Base-by-base conservation (phyloP, 2,329 filamentous ascomycete genomes). In the Didymella glomerata region DNA sequence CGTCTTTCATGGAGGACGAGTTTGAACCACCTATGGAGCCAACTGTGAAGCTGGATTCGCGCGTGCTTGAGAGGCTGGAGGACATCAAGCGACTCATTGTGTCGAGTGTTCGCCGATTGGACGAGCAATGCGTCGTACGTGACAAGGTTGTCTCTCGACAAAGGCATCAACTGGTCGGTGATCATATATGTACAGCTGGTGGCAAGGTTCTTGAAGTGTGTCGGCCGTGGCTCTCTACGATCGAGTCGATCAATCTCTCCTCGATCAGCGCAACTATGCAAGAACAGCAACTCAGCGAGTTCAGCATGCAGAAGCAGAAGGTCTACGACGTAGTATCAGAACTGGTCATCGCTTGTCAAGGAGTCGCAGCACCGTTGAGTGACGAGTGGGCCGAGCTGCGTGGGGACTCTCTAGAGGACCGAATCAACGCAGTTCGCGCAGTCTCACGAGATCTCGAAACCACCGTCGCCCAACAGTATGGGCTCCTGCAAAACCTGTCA, bases 311-410 rank as follows among this genome's bases (percentile, higher is more conserved):
- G 76, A 98, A 98, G 78, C 95, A 99, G 76, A 91, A 90, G 68
- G 83, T 96, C 18, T 98, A 98, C 77, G 95, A 98, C 77, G 90
- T 93, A 59, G 90, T 97, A 54, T 93, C 93, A 9, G 95, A 98
- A 74, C 85, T 99, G 27, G 80, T 98, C 4, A 80, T 97, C 48
- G 88, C 90, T 58, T 97, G 93, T 71, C 95, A 99, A 78, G 88
- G 91, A 24, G 90, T 98, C n/a, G 91, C 93, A 6, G 92, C 92
- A 9, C 95, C 95, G 6, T 79, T 99, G 42, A 91, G 90, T 9
- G 95, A 99, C 74, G 95, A 99, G 78, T 99, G 95, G 95, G 88
- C 93, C 4, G 93, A 97, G 74, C 83, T 93, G n/a, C 88, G 93
- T 42, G 92, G 93, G 1, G 92, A 96, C 74, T 91, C 93, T 8